Evolutionary conservation across 2,329 filamentous ascomycete species (phyloP).

Genomic region (Cladosporium velox): DNA sequence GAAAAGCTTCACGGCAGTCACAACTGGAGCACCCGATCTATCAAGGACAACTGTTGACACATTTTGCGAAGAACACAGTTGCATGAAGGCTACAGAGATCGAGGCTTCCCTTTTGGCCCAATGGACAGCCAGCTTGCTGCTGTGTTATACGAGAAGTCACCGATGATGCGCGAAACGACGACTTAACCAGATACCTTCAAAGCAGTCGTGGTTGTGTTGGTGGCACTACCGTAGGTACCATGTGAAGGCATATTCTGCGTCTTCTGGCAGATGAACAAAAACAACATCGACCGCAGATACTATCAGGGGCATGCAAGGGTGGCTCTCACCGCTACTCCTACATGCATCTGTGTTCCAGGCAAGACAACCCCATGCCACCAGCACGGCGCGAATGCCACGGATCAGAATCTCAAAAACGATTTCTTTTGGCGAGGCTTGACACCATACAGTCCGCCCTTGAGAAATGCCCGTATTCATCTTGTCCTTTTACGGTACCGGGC

Average conservation of each 20-base stretch:
- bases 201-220: not conserved
- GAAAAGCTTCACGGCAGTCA: too few species aligned
- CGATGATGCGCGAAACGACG: not conserved
- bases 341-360: not conserved
- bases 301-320: not conserved
- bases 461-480: not conserved
- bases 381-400: not conserved
- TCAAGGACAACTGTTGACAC: too few species aligned
- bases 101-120: too few species aligned
- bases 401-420: not conserved
- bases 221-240: not conserved
- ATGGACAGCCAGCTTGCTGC: not conserved
- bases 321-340: too few species aligned
- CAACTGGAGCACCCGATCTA: too few species aligned
- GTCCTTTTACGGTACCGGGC: not conserved
- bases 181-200: not conserved
- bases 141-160: not conserved
- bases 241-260: not conserved
- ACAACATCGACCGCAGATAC: not conserved
- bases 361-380: not conserved
- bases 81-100: too few species aligned
- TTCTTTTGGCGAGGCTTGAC: not conserved
- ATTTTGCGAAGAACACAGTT: too few species aligned
- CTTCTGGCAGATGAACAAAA: not conserved
- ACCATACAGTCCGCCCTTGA: not conserved